These are phyloP conservation scores for Spergularia azorica DNA, from an alignment of 179 eudicot genomes.

Conservation along the genomic window DNA sequence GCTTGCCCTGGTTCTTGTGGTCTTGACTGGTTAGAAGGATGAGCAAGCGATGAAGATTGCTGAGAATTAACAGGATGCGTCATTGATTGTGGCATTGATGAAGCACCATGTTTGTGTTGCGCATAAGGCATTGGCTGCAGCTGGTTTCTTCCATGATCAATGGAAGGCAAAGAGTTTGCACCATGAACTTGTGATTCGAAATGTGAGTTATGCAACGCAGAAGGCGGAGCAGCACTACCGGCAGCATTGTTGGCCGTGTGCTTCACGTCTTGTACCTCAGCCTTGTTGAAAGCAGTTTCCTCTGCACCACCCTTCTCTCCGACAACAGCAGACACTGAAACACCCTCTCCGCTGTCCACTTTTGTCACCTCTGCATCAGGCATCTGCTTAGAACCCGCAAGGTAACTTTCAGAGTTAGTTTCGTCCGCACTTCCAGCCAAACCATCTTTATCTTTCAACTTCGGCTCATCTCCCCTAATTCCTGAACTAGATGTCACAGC, in stretches of 20 bases:
- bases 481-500: slow-evolving; percentile 33
- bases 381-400: slow-evolving; percentile 29
- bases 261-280: slow-evolving; percentile 30
- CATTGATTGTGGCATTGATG: slow-evolving; percentile 29
- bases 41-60: slow-evolving; percentile 42
- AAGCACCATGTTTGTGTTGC: slow-evolving; percentile 43
- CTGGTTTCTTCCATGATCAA: slow-evolving; percentile 37
- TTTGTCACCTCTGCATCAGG: slow-evolving; percentile 28
- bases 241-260: slow-evolving; percentile 27
- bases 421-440: slow-evolving; percentile 30
- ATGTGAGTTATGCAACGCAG: slow-evolving; percentile 32
- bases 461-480: slow-evolving; percentile 30
- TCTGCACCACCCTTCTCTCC: slow-evolving; percentile 27
- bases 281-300: slow-evolving; percentile 21
- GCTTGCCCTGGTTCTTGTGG: slow-evolving; percentile 59
- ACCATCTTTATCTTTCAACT: slow-evolving; percentile 38
- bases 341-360: slow-evolving; percentile 25
- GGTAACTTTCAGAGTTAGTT: slow-evolving; percentile 27
- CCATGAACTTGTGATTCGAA: slow-evolving; percentile 33
- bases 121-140: slow-evolving; percentile 39
- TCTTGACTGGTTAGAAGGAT: slow-evolving; percentile 42
- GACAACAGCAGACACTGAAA: slow-evolving; percentile 36
- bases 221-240: slow-evolving; percentile 30
- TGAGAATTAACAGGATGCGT: slow-evolving; percentile 36
- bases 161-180: slow-evolving; percentile 29